A percentile compares a stretch with the other conserved stretches of the same genome.
Evolutionary conservation across 73 alveolate species (phyloP).

Genomic region (Paramecium sexaurelia): DNA sequence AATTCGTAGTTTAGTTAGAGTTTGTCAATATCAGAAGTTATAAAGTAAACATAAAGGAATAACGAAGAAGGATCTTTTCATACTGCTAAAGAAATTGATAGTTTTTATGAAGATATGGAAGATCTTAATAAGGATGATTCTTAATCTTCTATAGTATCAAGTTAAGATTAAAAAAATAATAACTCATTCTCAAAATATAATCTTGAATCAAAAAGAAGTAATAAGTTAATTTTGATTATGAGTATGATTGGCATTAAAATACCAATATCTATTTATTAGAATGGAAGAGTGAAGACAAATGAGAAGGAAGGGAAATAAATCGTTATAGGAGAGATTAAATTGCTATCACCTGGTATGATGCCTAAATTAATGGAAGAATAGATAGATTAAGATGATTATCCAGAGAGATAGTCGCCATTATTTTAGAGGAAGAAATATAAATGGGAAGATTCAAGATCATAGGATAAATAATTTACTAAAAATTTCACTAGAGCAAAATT

Average conservation of each 20-base stretch:
- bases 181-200: neutral
- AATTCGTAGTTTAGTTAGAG: neutral
- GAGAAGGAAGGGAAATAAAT: neutral
- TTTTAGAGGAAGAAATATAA: neutral
- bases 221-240: neutral
- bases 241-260: neutral
- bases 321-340: neutral
- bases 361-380: neutral
- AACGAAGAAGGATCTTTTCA: slow-evolving; percentile 17
- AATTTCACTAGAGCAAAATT: neutral
- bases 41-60: neutral
- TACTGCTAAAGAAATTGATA: slow-evolving; percentile 47
- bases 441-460: neutral
- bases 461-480: neutral
- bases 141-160: neutral
- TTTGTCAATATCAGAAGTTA: neutral
- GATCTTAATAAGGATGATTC: slow-evolving; percentile 18
- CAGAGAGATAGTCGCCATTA: neutral
- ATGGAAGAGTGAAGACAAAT: slow-evolving; percentile 14
- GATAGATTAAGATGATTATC: neutral
- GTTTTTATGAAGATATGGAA: slow-evolving; percentile 23
- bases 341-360: slow-evolving; percentile 20
- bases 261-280: slow-evolving; percentile 1
- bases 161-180: slow-evolving; percentile 2
- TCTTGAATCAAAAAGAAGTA: neutral